A percentile compares a stretch with the other conserved stretches of the same genome.
phyloP scores from a whole-genome alignment of 495 filamentous ascomycete species.

The Aspergillus homomorphus region DNA sequence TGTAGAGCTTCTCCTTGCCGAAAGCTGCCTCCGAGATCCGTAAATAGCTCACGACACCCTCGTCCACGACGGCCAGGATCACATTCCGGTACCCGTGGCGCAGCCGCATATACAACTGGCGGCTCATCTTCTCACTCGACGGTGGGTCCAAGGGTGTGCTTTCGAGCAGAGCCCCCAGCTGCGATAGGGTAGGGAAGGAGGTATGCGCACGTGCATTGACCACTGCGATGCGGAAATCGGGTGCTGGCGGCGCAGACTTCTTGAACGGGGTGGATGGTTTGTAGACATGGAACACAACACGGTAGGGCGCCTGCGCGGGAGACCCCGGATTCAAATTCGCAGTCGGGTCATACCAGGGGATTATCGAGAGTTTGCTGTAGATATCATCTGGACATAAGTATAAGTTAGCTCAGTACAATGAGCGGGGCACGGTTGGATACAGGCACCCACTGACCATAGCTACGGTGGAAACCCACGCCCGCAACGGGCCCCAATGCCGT shows the following conservation, averaged over 20 bases:
- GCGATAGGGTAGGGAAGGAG: conserved; percentile 63
- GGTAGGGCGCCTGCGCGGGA: conserved; percentile 52
- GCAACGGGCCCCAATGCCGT: conserved; percentile 65
- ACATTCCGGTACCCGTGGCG: conserved; percentile 84
- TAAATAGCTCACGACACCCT: conserved; percentile 85
- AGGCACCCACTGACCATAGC: conserved; percentile 54
- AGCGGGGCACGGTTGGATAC: too few relatives aligned
- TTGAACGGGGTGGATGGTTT: conserved; percentile 69
- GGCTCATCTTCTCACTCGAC: conserved; percentile 44
- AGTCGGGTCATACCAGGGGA: conserved; percentile 67
- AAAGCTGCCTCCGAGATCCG: conserved; percentile 77
- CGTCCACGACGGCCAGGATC: conserved; percentile 81
- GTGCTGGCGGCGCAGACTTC: conserved; percentile 68
- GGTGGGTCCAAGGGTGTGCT: conserved; percentile 65
- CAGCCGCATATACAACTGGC: conserved; percentile 62
- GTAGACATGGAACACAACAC: conserved; percentile 73
- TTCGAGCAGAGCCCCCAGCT: conserved; percentile 67
- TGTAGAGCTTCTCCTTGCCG: conserved; percentile 66
- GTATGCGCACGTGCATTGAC: conserved; percentile 67
- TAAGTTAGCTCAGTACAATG: background rate
- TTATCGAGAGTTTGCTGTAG: conserved; percentile 70
- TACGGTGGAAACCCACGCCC: conserved; percentile 72
- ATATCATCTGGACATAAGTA: conserved; percentile 51
- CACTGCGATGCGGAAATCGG: conserved; percentile 81
- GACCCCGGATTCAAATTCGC: conserved; percentile 17